A percentile compares a stretch with the other conserved stretches of the same genome.
These are phyloP conservation scores for Prunus mira DNA, from an alignment of 306 rosid genomes.

Conservation along the genomic window DNA sequence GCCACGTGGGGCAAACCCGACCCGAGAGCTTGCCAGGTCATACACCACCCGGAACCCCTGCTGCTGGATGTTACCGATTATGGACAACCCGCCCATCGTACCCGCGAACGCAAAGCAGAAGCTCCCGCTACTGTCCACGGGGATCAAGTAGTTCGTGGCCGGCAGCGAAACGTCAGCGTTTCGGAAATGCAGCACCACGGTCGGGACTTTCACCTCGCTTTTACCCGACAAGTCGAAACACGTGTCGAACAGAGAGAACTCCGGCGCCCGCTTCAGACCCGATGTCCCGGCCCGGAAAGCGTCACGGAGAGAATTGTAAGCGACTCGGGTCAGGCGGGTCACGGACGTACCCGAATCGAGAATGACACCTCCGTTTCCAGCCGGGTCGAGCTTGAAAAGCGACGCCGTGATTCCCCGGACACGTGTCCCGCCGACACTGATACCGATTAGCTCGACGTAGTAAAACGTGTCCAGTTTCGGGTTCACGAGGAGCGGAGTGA, in stretches of 20 bases:
- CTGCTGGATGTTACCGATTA: constrained; percentile 91
- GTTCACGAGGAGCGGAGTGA: constrained; percentile 69
- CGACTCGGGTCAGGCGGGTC: constrained; percentile 71
- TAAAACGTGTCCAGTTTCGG: constrained; percentile 82
- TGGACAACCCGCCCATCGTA: constrained; percentile 77
- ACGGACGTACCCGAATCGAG: constrained; percentile 93
- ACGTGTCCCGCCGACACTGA: constrained; percentile 75
- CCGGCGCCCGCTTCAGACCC: constrained; percentile 58
- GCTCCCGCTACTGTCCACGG: constrained; percentile 73
- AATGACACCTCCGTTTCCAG: constrained; percentile 88
- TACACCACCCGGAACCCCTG: constrained; percentile 88
- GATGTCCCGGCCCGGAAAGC: constrained; percentile 62
- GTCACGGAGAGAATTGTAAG: constrained; percentile 61
- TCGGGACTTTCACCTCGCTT: constrained; percentile 80
- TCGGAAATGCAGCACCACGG: constrained; percentile 78
- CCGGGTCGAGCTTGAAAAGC: constrained; percentile 51
- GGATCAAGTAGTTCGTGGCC: constrained; percentile 78
- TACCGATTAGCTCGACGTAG: constrained; percentile 65
- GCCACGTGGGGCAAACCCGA: constrained; percentile 86
- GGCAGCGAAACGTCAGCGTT: constrained; percentile 75
- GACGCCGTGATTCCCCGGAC: constrained; percentile 64
- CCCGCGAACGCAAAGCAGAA: constrained; percentile 98
- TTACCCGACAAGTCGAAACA: constrained; percentile 79
- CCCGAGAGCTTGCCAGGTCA: constrained; percentile 66
- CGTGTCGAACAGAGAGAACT: constrained; percentile 84